Percentiles rank a stretch among this genome's conserved stretches.
Conservation (phyloP, 805 yeast genomes). For the Candida glaebosa region DNA sequence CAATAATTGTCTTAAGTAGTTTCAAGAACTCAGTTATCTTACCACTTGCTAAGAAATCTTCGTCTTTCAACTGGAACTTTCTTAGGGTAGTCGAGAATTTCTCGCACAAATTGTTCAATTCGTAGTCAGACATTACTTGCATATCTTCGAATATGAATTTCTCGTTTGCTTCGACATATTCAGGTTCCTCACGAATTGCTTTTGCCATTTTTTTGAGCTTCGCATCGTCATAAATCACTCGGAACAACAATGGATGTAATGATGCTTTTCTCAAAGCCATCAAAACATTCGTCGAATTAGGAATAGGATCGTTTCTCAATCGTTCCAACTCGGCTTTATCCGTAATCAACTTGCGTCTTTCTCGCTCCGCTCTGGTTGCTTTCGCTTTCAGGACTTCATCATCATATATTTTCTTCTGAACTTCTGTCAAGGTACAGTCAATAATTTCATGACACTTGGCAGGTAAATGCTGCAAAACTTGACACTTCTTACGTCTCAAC, state of each 20-base stretch:
- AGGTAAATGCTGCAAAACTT: constrained; percentile 88
- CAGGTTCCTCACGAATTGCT: constrained; percentile 76
- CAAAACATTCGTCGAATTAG: constrained; percentile 62
- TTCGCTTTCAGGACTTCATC: constrained; percentile 49
- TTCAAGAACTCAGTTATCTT: constrained; percentile 59
- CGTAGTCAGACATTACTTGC: constrained; percentile 92
- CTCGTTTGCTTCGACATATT: constrained; percentile 73
- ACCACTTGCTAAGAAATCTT: constrained; percentile 66
- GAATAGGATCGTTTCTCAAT: constrained; percentile 24
- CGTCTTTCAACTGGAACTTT: constrained; percentile 48
- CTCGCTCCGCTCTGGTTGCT: constrained; percentile 39
- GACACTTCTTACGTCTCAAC: constrained; percentile 84
- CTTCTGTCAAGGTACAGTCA: constrained; percentile 58
- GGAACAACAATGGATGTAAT: constrained; percentile 83
- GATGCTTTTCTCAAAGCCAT: constrained; percentile 93
- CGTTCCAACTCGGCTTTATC: constrained; percentile 30
- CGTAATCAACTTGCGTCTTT: constrained; percentile 36
- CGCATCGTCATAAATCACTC: constrained; percentile 58
- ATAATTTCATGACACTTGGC: constrained; percentile 62
- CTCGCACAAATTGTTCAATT: constrained; percentile 69
- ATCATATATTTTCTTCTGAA: constrained; percentile 59
- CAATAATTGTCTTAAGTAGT: constrained; percentile 55
- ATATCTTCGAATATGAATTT: constrained; percentile 86
- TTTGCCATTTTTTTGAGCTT: constrained; percentile 64
- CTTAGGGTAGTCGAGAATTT: constrained; percentile 67